Base-by-base conservation (phyloP, 2,329 filamentous ascomycete genomes). In the Trichoderma simmonsii region DNA sequence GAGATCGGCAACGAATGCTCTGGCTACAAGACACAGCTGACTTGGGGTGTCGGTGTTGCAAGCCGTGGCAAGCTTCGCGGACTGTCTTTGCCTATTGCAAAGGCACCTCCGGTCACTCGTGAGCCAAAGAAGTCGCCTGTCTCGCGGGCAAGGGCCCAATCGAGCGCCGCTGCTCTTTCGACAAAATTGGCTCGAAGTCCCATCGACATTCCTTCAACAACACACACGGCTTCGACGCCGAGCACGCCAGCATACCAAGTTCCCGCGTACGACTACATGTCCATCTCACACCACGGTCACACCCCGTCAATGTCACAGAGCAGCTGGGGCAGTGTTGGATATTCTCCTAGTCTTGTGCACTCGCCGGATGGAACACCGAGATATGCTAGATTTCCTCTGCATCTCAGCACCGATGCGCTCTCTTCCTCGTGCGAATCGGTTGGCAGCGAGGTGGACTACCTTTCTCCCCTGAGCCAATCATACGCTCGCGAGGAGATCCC, bases 1-100 rank as follows among this genome's bases (percentile, higher is more conserved):
- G 93, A 97, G 77, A 88, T 94, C 75, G 95, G 94, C 75, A 94
- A 94, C 80, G 94, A 97, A 79, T 98, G 95, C 84, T 94, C 93
- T 32, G 95, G 95, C 73, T 98, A 98, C 86, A 97, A 97, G 84
- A 98, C 95, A 18, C 95, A 95, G 77, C 87, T 98, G 82, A 98
- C 95, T 61, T 98, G 95, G 95, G 94, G 94, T 56, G 93, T 98
- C 62, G 95, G 95, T 66, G 95, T 98, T 72, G 95, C 95, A 71
- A 98, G 95, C 83, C 91, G 95, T 78, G 95, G 95, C 79, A 98
- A 98, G 85, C 90, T 98, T 74, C 90, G 95, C 74, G 95, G 95
- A 51, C 86, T 98, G 76, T 95, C 95, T 71, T 85, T 97, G 72
- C 89, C 89, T 72, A 87, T 91, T 74, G 89, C 89, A 71, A 90